Conservation (phyloP, 1,284 basidiomycete genomes). For the Rhodotorula sp. region DNA sequence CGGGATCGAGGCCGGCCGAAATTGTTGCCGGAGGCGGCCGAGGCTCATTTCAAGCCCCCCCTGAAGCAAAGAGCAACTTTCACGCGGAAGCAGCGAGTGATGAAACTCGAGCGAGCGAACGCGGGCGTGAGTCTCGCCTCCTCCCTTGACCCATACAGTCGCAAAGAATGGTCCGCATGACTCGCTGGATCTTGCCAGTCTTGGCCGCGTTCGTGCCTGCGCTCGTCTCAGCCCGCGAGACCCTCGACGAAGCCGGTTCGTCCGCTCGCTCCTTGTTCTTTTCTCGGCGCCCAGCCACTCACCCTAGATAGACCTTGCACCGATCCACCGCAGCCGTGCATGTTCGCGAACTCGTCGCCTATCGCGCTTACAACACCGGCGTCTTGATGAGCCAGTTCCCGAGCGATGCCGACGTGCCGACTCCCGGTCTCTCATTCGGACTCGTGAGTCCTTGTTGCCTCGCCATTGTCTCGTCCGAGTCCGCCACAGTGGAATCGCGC, state of each 20-base stretch:
- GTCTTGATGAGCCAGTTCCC: conserved; percentile 33
- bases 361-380: conserved; percentile 26
- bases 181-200: background rate
- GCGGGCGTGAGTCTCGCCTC: no score
- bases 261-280: background rate
- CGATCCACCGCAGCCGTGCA: conserved; percentile 27
- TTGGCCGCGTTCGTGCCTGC: background rate
- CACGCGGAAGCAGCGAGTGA: no score
- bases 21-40: no score
- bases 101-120: no score
- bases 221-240: conserved; percentile 24
- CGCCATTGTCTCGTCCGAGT: background rate
- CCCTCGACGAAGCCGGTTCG: conserved; percentile 37
- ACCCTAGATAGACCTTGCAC: no score
- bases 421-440: conserved; percentile 34
- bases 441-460: conserved; percentile 7
- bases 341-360: conserved; percentile 36
- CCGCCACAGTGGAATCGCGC: conserved; percentile 17
- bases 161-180: background rate
- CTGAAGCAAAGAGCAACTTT: no score
- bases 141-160: background rate
- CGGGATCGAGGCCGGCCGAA: no score
- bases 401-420: background rate
- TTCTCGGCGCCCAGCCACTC: background rate
- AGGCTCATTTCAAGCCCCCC: no score